phyloP scores from a whole-genome alignment of 2,329 filamentous ascomycete genomes.

The Penicillium capsulatum region DNA sequence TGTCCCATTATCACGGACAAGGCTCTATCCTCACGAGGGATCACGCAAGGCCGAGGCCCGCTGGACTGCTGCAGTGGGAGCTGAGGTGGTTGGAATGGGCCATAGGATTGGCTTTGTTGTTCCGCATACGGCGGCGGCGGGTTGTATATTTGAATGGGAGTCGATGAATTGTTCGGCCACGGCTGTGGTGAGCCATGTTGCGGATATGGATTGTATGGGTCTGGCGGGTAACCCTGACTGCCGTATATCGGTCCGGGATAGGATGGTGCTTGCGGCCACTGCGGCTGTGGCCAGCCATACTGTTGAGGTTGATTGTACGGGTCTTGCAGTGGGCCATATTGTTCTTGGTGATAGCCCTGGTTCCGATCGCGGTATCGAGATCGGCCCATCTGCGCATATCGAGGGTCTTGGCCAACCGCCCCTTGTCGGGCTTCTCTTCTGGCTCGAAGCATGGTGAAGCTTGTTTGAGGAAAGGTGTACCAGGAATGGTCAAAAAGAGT shows the following conservation, averaged over 20 bases:
- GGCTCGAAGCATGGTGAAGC: not conserved
- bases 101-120: not conserved
- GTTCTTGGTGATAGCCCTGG: too few relatives aligned
- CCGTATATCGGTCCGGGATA: too few relatives aligned
- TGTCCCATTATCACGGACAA: not conserved
- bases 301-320: too few relatives aligned
- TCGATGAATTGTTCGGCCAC: not conserved
- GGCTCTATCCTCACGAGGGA: conserved; percentile 1
- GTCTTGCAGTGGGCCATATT: too few relatives aligned
- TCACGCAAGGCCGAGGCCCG: conserved; percentile 2
- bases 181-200: not conserved
- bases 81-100: not conserved
- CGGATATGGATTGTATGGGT: not conserved
- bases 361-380: not conserved
- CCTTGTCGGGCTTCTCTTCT: not conserved
- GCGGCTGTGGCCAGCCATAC: too few relatives aligned
- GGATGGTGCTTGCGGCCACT: too few relatives aligned
- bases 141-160: not conserved
- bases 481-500: not conserved
- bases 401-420: not conserved
- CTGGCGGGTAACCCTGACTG: not conserved
- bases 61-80: not conserved
- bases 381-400: not conserved
- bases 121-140: not conserved
- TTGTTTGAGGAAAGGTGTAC: not conserved